A percentile compares a stretch with the other conserved stretches of the same genome.
These are phyloP conservation scores for Lyophyllum decastes DNA, from an alignment of 768 basidiomycete genomes.

Conservation along the genomic window DNA sequence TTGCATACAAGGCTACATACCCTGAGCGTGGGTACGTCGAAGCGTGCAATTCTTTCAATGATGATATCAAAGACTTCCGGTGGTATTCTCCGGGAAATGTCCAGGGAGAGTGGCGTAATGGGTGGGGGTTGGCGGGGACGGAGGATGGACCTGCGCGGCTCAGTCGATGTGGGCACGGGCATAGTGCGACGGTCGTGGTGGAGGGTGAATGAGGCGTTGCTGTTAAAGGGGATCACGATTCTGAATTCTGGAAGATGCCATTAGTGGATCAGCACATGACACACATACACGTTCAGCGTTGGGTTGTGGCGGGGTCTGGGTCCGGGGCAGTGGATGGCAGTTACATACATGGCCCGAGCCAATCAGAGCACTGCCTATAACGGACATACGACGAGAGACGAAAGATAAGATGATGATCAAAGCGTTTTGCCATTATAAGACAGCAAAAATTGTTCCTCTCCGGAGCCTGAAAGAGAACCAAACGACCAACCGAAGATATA, in stretches of 20 bases:
- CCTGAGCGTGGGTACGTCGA: conserved; percentile 18
- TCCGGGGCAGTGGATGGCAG: conserved; percentile 12
- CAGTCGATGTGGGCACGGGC: conserved; percentile 4
- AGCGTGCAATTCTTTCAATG: conserved; percentile 16
- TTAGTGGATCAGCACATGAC: conserved; percentile 21
- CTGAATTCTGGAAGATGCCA: conserved; percentile 16
- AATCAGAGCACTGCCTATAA: conserved; percentile 8
- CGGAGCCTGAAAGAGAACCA: neutral
- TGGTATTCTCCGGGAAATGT: conserved; percentile 17
- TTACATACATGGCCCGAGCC: conserved; percentile 11
- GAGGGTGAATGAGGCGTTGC: conserved; percentile 5
- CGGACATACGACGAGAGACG: conserved; percentile 2
- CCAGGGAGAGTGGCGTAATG: conserved; percentile 17
- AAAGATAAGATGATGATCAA: conserved; percentile 11
- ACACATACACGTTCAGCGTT: conserved; percentile 4
- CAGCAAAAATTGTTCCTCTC: neutral
- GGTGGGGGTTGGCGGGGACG: conserved; percentile 17
- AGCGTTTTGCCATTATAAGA: conserved; percentile 9
- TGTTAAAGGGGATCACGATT: conserved; percentile 18
- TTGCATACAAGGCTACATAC: conserved; percentile 20
- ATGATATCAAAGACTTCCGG: conserved; percentile 19
- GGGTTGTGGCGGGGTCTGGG: conserved; percentile 8
- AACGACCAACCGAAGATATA: conserved; percentile 14
- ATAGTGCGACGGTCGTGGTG: conserved; percentile 8
- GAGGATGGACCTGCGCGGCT: conserved; percentile 20